These are phyloP conservation scores for Monosporascus sp. DNA, from an alignment of 2,329 filamentous ascomycete species.

Conservation along the genomic window DNA sequence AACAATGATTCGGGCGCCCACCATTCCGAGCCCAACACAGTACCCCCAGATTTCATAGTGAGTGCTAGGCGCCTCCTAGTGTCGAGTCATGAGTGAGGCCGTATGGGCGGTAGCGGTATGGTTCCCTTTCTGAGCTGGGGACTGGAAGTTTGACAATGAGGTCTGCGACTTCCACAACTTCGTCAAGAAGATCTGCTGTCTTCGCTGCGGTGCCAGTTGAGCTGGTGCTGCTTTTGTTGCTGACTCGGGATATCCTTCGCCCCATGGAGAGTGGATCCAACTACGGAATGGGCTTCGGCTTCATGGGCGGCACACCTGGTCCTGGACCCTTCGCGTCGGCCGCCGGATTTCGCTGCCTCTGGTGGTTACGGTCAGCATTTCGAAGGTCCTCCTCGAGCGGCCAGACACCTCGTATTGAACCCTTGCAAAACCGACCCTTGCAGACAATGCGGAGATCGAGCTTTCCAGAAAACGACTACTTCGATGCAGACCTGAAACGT, in stretches of 20 bases:
- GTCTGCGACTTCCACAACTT: slow-evolving; percentile 99
- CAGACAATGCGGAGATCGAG: no score
- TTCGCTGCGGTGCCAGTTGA: slow-evolving; percentile 91
- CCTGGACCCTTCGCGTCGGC: slow-evolving; percentile 71
- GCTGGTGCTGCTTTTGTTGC: slow-evolving; percentile 91
- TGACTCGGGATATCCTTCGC: slow-evolving; percentile 84
- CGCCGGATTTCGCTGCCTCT: slow-evolving; percentile 60
- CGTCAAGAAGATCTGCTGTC: slow-evolving; percentile 96
- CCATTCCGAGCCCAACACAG: no score
- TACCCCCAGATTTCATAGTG: no score
- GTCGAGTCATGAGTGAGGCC: slow-evolving; percentile 56
- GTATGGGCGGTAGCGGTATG: slow-evolving; percentile 76
- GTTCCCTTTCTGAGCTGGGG: slow-evolving; percentile 97
- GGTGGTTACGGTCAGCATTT: slow-evolving; percentile 74
- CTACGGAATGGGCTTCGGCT: slow-evolving; percentile 80
- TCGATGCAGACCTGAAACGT: no score
- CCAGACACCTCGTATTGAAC: no score
- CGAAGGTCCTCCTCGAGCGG: slow-evolving; percentile 75
- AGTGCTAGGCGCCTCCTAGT: no score
- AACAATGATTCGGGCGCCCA: no score
- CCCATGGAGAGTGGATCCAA: slow-evolving; percentile 82
- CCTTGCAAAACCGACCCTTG: no score
- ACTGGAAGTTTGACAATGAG: slow-evolving; percentile 98
- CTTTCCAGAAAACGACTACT: no score
- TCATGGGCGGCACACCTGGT: slow-evolving; percentile 79